These are phyloP conservation scores for Ceratobasidium sp. DNA, from an alignment of 1,284 basidiomycete species.

Conservation along the genomic window DNA sequence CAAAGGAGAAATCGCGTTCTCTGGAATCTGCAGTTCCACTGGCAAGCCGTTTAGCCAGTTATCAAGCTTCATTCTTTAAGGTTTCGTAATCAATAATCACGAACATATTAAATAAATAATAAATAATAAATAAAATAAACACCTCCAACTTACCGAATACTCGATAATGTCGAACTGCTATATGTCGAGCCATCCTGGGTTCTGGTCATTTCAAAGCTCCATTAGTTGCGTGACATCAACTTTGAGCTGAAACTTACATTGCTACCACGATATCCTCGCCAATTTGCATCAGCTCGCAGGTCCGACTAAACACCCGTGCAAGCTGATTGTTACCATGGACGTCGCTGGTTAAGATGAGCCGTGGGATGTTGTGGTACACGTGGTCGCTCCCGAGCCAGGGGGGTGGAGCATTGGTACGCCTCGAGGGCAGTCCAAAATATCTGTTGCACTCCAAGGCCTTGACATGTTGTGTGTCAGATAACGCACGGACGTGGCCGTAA, in stretches of 20 bases:
- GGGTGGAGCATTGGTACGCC: not conserved
- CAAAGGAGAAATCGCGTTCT: not conserved
- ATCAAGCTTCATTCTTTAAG: conserved; percentile 1
- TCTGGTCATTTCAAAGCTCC: not conserved
- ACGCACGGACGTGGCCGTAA: too few relatives aligned
- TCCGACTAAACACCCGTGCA: not conserved
- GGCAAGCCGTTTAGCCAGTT: conserved; percentile 9
- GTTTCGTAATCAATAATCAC: not conserved
- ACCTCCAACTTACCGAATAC: not conserved
- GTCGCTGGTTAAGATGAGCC: not conserved
- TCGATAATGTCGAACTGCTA: not conserved
- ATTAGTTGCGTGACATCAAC: not conserved
- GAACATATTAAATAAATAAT: too few relatives aligned
- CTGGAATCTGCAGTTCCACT: not conserved
- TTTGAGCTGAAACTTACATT: not conserved
- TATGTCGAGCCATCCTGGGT: not conserved
- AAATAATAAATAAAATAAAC: not conserved
- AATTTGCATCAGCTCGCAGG: not conserved
- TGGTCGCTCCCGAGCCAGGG: not conserved
- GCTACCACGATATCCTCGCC: not conserved
- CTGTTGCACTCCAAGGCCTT: conserved; percentile 1
- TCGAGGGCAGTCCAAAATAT: not conserved
- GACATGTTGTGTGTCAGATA: too few relatives aligned
- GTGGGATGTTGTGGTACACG: not conserved
- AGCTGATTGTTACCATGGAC: not conserved